Conservation (phyloP, 306 rosid genomes). For the Rosa multiflora region DNA sequence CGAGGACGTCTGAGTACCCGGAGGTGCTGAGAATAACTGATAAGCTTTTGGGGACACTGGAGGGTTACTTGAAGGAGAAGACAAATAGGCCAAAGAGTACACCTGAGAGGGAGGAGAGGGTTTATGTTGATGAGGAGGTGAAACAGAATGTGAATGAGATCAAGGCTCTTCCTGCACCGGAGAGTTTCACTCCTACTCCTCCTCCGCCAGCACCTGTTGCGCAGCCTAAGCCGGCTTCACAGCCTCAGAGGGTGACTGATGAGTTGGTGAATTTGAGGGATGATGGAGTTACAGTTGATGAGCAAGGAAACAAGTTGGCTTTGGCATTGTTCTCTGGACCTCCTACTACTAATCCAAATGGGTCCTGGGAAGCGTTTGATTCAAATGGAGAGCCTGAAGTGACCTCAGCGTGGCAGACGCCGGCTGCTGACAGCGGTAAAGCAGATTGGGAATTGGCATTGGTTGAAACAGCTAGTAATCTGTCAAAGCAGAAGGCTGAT, state of each 20-base stretch:
- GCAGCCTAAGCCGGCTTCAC: constrained; percentile 22
- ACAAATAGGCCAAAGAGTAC: constrained; percentile 37
- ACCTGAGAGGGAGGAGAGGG: constrained; percentile 50
- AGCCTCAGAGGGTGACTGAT: constrained; percentile 37
- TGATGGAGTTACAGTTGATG: constrained; percentile 60
- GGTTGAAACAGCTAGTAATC: constrained; percentile 60
- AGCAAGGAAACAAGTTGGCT: constrained; percentile 76
- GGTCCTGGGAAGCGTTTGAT: constrained; percentile 77
- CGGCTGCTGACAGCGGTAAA: constrained; percentile 72
- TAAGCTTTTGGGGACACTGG: constrained; percentile 55
- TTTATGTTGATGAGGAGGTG: constrained; percentile 27
- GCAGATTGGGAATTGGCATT: constrained; percentile 87
- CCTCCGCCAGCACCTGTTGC: constrained; percentile 27
- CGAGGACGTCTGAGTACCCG: constrained; percentile 76
- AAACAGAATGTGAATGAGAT: constrained; percentile 47
- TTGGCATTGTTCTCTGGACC: constrained; percentile 69
- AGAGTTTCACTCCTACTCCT: constrained; percentile 43
- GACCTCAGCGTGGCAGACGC: constrained; percentile 76
- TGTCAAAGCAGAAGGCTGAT: constrained; percentile 62
- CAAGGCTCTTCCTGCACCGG: constrained; percentile 77
- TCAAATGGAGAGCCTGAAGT: constrained; percentile 59
- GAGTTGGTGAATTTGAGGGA: constrained; percentile 75
- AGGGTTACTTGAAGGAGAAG: constrained; percentile 72
- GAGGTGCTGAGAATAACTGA: constrained; percentile 71
- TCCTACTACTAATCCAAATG: constrained; percentile 42